Evolutionary conservation across 148 eudicot genomes (phyloP).

Genomic region (Silene latifolia): DNA sequence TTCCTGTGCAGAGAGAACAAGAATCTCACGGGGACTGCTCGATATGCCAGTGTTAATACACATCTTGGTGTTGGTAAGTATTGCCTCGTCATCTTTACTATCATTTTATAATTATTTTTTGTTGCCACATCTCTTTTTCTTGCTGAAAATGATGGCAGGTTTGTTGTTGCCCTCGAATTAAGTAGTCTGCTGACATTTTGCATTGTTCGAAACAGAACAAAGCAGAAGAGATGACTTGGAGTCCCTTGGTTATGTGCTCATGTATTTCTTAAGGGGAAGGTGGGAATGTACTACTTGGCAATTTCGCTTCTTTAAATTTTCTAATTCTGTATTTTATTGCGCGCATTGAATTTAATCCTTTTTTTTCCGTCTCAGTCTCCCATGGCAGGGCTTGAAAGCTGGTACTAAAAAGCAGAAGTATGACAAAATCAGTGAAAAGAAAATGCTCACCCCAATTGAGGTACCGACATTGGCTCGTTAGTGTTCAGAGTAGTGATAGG

Average conservation of each 20-base stretch:
- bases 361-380: conserved; percentile 58
- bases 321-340: background rate
- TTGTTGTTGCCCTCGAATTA: background rate
- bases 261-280: conserved; percentile 99
- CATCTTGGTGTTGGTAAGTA: conserved; percentile 96
- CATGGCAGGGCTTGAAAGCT: conserved; percentile 99
- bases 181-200: background rate
- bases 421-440: conserved; percentile 96
- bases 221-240: conserved; percentile 98
- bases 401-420: conserved; percentile 98
- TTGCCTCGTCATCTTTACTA: background rate
- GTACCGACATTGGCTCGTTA: conserved; percentile 29
- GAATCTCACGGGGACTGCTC: conserved; percentile 95
- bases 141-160: background rate
- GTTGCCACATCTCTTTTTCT: too few relatives aligned
- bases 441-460: conserved; percentile 96
- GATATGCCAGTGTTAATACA: conserved; percentile 98
- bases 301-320: background rate
- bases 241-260: conserved; percentile 93
- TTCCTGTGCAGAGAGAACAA: conserved; percentile 76
- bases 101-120: background rate
- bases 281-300: conserved; percentile 21
- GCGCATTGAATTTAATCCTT: conserved; percentile 11
- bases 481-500: background rate
- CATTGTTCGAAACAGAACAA: conserved; percentile 56